Evolutionary conservation across 148 eudicot species (phyloP).

Genomic region (Rhododendron molle): DNA sequence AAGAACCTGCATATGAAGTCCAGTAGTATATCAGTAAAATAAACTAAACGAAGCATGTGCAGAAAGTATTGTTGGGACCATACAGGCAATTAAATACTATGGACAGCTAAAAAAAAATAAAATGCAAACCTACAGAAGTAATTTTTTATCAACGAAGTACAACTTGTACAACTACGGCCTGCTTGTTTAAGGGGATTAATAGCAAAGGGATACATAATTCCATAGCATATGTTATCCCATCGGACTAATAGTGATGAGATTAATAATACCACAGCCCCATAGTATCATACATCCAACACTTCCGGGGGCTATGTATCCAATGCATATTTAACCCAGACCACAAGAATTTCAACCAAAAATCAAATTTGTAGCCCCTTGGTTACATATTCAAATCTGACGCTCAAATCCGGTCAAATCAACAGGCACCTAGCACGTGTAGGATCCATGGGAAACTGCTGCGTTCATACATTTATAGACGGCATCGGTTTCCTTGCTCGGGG

Average conservation of each 20-base stretch:
- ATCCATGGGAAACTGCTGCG: background rate
- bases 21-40: background rate
- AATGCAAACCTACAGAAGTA: background rate
- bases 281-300: background rate
- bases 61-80: background rate
- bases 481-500: background rate
- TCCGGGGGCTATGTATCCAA: background rate
- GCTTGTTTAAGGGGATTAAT: background rate
- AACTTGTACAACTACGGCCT: background rate
- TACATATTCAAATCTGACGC: background rate
- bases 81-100: background rate
- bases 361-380: background rate
- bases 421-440: background rate
- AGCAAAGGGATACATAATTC: background rate
- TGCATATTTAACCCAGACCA: background rate
- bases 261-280: background rate
- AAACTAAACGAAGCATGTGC: background rate
- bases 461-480: background rate
- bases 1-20: background rate
- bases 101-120: background rate
- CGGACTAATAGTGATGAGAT: background rate
- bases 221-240: background rate
- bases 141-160: background rate
- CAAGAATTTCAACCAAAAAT: background rate
- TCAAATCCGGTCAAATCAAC: background rate